A percentile compares a stretch with the other conserved stretches of the same genome.
phyloP scores from a whole-genome alignment of 1,284 basidiomycete species.

The Microbotryomycetes sp. region DNA sequence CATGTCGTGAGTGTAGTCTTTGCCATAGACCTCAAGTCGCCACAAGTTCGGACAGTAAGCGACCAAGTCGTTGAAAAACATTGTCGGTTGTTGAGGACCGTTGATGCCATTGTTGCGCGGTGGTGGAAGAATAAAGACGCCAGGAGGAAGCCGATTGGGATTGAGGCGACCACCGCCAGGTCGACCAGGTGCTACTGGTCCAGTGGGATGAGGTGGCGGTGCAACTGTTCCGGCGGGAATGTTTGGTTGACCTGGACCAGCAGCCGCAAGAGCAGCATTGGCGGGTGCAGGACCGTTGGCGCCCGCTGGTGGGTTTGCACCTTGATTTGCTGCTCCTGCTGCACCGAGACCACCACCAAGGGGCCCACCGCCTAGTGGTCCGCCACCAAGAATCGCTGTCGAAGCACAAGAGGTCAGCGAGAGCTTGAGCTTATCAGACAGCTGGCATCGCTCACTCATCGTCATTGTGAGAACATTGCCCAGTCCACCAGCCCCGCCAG shows the following conservation, averaged over 20 bases:
- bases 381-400: background rate
- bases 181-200: no score
- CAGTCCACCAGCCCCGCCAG: background rate
- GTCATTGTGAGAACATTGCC: background rate
- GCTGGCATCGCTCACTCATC: background rate
- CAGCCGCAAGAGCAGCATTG: slow-evolving; percentile 5
- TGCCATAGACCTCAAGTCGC: background rate
- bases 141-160: background rate
- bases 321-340: slow-evolving; percentile 9
- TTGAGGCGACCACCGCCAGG: no score
- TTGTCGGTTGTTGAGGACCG: background rate
- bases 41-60: background rate
- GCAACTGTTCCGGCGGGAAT: no score
- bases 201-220: no score
- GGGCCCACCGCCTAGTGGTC: no score
- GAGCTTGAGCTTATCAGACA: background rate
- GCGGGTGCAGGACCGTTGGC: background rate
- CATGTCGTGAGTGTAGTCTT: background rate
- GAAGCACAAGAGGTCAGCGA: background rate
- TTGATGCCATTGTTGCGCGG: background rate
- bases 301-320: slow-evolving; percentile 10
- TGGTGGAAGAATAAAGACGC: no score
- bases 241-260: slow-evolving; percentile 11
- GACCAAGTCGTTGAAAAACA: background rate
- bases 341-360: background rate